Base-by-base conservation (phyloP, 1,284 basidiomycete genomes). In the Rhodotorula glutinis region DNA sequence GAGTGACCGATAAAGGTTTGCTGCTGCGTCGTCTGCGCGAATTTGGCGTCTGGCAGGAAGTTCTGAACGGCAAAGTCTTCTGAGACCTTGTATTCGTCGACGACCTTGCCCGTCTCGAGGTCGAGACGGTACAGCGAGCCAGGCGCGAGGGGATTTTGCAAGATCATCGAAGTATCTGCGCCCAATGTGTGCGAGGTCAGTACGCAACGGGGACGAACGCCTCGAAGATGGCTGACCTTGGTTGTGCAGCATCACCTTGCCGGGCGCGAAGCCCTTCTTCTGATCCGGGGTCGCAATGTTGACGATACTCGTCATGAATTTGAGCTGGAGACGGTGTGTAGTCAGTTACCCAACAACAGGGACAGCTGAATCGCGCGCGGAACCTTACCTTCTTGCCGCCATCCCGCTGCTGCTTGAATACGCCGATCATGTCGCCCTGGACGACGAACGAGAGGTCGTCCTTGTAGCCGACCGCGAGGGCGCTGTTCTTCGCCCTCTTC, bases 41-140 rank as follows among this genome's bases (percentile, higher is more conserved):
- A 97, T 81, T 99, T 99, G 80, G 85, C 88, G 47, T 92, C 88
- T 7, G 96, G 94, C 1, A 95, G 86, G 76, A 98, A 91, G 77
- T 95, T 89, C 77, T 88, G 85, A 66, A 98, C 90, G 21, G 84
- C 83, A 65, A 98, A 84, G 75, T 89, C 84, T 57, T 97, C 92
- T 76, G 94, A 89, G 23, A 98, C 87, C 78, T 94, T 95, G 94
- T 93, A 98, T 79, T 98, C 95, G 77, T 99, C 96, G 13, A 98
- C 92, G 51, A 99, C 88, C 81, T 98, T 96, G 57, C 93, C 96
- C 53, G 88, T 88, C 79, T 95, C 92, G 70, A 98, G 86, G 79
- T 98, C 96, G 85, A 98, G 88, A 73, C 84, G 88, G 81, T 88
- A 98, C 46, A 99, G 81, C 0, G 92, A 88, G 75, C 93, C 87